Evolutionary conservation across 352 stramenopile species (phyloP).

Genomic region (Phytophthora cryptogea): DNA sequence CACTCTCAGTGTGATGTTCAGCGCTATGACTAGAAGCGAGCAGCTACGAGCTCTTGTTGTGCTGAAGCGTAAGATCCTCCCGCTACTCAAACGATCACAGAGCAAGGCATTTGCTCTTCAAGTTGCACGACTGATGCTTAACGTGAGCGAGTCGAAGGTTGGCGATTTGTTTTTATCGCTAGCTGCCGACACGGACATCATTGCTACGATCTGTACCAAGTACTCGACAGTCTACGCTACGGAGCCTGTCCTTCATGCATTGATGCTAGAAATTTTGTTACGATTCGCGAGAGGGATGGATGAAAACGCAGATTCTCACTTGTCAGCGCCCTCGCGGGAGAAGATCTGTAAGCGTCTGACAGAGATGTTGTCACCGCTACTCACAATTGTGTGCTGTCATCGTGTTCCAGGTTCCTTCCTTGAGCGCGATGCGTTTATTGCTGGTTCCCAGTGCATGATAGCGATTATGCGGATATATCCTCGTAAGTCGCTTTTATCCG

Average conservation of each 20-base stretch:
- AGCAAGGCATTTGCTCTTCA: slow-evolving; percentile 40
- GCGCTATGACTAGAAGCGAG: slow-evolving; percentile 35
- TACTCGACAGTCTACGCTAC: slow-evolving; percentile 49
- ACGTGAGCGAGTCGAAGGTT: slow-evolving; percentile 47
- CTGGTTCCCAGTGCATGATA: slow-evolving; percentile 48
- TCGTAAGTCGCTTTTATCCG: slow-evolving; percentile 21
- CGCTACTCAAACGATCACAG: slow-evolving; percentile 43
- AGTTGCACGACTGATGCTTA: slow-evolving; percentile 51
- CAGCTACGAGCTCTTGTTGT: slow-evolving; percentile 57
- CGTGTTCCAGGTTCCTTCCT: slow-evolving; percentile 59
- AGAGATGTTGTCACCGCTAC: slow-evolving; percentile 47
- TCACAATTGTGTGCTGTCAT: slow-evolving; percentile 55
- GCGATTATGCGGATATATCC: slow-evolving; percentile 33
- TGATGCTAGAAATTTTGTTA: slow-evolving; percentile 51
- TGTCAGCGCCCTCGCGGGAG: slow-evolving; percentile 30
- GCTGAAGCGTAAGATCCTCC: slow-evolving; percentile 56
- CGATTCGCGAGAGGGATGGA: slow-evolving; percentile 32
- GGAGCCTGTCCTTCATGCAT: slow-evolving; percentile 44
- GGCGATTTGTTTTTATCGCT: slow-evolving; percentile 63
- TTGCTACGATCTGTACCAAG: slow-evolving; percentile 50
- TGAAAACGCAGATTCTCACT: slow-evolving; percentile 2
- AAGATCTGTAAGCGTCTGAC: slow-evolving; percentile 46
- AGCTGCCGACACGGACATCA: slow-evolving; percentile 57
- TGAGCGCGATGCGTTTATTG: slow-evolving; percentile 44
- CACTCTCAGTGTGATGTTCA: slow-evolving; percentile 41